Evolutionary conservation across 345 rosid genomes (phyloP).

Genomic region (Dipteronia sinensis): DNA sequence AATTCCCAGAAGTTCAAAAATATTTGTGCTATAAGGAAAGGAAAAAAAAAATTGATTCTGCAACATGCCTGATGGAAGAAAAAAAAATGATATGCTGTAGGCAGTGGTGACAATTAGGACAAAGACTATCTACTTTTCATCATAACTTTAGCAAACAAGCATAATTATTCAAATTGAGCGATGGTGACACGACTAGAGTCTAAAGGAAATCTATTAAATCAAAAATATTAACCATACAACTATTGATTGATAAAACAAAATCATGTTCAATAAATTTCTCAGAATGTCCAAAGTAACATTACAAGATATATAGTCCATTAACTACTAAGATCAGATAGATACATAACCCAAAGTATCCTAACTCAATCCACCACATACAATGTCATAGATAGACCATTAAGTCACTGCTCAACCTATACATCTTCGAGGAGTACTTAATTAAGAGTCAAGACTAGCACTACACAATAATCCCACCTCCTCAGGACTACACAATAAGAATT

Average conservation of each 20-base stretch:
- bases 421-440: too few relatives aligned
- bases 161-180: neutral
- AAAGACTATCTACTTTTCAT: neutral
- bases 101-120: neutral
- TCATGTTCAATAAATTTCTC: neutral
- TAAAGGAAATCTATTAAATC: neutral
- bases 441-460: too few relatives aligned
- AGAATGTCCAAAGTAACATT: neutral
- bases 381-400: neutral
- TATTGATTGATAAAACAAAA: neutral
- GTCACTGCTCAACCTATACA: too few relatives aligned
- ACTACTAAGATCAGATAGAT: neutral
- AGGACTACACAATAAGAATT: too few relatives aligned
- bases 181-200: neutral
- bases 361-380: neutral
- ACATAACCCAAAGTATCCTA: neutral
- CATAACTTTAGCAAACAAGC: neutral
- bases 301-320: neutral
- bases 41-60: too few relatives aligned
- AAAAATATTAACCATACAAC: slow-evolving; percentile 1
- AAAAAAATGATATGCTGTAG: neutral
- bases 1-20: too few relatives aligned
- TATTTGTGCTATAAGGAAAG: neutral
- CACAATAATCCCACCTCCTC: too few relatives aligned
- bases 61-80: too few relatives aligned